Conservation (phyloP, 2,329 filamentous ascomycete genomes). For the Colletotrichum lentis region DNA sequence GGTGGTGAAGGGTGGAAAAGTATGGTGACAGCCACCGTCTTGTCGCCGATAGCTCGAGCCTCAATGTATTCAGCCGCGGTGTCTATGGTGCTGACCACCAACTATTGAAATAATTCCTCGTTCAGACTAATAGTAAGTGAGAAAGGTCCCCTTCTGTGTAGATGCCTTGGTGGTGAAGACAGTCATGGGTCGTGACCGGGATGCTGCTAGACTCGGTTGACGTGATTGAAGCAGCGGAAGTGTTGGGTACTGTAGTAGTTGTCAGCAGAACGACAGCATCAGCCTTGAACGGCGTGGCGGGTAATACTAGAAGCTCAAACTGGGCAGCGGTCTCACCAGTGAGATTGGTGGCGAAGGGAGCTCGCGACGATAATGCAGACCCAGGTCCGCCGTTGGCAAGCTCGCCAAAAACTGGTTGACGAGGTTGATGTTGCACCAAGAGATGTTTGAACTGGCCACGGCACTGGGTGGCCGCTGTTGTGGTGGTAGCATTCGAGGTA, state of each 20-base stretch:
- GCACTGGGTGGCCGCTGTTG: slow-evolving; percentile 38
- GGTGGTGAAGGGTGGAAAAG: neutral
- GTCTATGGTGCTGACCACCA: neutral
- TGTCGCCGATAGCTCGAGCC: neutral
- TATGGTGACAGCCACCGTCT: neutral
- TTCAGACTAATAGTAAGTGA: neutral
- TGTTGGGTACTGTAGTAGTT: neutral
- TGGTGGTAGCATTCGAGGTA: neutral
- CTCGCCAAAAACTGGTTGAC: slow-evolving; percentile 56
- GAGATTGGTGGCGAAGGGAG: slow-evolving; percentile 46
- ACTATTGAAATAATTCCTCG: neutral
- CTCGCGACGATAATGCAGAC: slow-evolving; percentile 53
- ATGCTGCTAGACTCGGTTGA: neutral
- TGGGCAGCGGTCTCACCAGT: slow-evolving; percentile 47
- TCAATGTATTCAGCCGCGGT: neutral
- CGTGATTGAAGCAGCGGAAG: neutral
- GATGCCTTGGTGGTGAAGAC: neutral
- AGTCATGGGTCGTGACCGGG: neutral
- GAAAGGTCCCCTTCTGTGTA: neutral
- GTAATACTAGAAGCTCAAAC: slow-evolving; percentile 51
- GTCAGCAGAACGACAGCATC: neutral
- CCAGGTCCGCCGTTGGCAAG: slow-evolving; percentile 59
- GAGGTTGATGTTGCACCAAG: slow-evolving; percentile 67
- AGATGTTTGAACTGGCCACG: slow-evolving; percentile 55
- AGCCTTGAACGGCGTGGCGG: slow-evolving; percentile 48